Evolutionary conservation across 345 rosid species (phyloP), one percentile per base, ranked within the genome.

Genomic region (Turritis glabra): DNA sequence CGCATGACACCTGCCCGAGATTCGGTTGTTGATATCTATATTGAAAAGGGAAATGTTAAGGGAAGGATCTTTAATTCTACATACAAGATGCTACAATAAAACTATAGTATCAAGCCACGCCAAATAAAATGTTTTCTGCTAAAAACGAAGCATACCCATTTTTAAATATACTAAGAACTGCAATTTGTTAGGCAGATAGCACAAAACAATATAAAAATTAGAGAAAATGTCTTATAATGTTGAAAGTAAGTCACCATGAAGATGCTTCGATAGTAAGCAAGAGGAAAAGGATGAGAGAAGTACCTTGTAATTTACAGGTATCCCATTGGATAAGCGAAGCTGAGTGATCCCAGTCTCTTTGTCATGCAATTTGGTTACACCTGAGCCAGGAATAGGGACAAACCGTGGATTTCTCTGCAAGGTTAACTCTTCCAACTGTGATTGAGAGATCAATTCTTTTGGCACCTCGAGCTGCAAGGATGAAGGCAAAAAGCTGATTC

Each of bases 1-100:
- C 97, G 93, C 99, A 96, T 96, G 53, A 96, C 96, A 71, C 99
- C 99, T 46, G 89, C 92, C 52, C 88, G 88, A 56, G 97, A 82
- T 81, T 96, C 99, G 78, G 76, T 85, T 75, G 80, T 82, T 17
- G 90, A 90, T 63, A 89, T 88, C 99, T 95, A 47, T 14, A 72
- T 25, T 21, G 29, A 47, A 57, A 77, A 18, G 21, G 2, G 37
- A 76, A 56, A 17, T 57, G 43, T 77, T 37, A 58, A 38, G 18
- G 19, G 40, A 37, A 46, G 8, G 43, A 35, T 53, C 51, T 21
- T 38, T 37, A 5, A 44, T 29, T 52, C 33, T 57, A 64, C 13
- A n/a, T 21, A 22, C 21, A 11, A 73, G 32, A 53, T 37, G 61
- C 21, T 48, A 38, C 8, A 71, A 50, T 19, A 55, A 11, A 63